A percentile compares a stretch with the other conserved stretches of the same genome.
Conservation (phyloP, 2,329 filamentous ascomycete genomes). For the Pezicula carpinea region DNA sequence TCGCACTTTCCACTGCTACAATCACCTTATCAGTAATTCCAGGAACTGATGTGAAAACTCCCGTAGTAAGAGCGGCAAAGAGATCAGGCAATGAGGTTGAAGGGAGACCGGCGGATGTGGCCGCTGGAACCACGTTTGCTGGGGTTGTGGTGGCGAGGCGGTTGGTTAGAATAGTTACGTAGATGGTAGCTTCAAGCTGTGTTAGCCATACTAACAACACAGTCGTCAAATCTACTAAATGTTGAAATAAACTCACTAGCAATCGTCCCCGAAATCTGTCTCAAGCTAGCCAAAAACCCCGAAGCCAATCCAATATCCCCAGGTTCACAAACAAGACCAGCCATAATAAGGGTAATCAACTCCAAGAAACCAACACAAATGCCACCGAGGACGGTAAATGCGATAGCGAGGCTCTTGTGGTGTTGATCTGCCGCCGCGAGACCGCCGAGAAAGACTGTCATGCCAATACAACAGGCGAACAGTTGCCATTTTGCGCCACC, state of each 20-base stretch:
- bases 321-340: constrained; percentile 1
- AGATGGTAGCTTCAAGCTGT: constrained; percentile 30
- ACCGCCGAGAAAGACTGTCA: constrained; percentile 31
- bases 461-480: constrained; percentile 23
- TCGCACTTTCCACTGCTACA: constrained; percentile 9
- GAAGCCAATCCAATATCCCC: constrained; percentile 1
- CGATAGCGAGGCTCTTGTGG: too few relatives aligned
- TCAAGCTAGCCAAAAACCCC: not conserved
- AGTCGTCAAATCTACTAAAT: too few relatives aligned
- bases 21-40: constrained; percentile 5
- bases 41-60: constrained; percentile 11
- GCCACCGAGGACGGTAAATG: too few relatives aligned
- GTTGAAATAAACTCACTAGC: not conserved
- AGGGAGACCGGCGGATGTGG: constrained; percentile 3
- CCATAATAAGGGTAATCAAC: constrained; percentile 3
- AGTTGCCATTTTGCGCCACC: constrained; percentile 32
- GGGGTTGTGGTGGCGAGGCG: constrained; percentile 28
- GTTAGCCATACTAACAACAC: too few relatives aligned
- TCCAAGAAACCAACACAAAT: constrained; percentile 1
- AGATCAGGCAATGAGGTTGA: not conserved
- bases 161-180: constrained; percentile 31
- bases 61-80: not conserved
- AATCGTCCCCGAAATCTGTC: not conserved
- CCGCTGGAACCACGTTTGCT: constrained; percentile 14
- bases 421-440: constrained; percentile 12